Conservation (phyloP, 768 basidiomycete species). For the Tylopilus plumbeoviolaceoides region DNA sequence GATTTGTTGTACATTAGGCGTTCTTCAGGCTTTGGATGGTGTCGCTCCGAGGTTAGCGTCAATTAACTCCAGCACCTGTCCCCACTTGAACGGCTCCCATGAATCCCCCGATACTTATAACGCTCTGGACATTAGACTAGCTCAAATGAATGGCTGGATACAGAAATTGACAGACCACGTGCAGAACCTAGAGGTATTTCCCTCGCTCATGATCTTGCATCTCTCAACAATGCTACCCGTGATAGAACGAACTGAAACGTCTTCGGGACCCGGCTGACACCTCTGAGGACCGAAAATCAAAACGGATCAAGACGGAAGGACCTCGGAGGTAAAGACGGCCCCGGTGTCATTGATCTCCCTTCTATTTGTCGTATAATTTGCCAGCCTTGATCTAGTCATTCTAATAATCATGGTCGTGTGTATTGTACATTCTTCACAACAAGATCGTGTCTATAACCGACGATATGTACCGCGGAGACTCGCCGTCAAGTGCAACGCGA, state of each 20-base stretch:
- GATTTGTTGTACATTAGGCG: conserved; percentile 1
- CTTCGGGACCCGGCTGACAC: conserved; percentile 6
- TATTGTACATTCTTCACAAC: no score
- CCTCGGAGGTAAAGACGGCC: background rate
- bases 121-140: background rate
- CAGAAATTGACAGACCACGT: background rate
- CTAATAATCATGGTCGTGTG: background rate
- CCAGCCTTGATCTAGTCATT: background rate
- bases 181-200: conserved; percentile 9
- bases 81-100: background rate
- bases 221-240: background rate
- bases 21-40: conserved; percentile 16
- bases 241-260: conserved; percentile 1
- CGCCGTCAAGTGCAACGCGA: no score
- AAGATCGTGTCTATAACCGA: no score
- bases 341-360: conserved; percentile 11
- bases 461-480: no score
- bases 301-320: conserved; percentile 15
- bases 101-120: background rate
- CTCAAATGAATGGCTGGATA: background rate
- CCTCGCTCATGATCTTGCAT: background rate
- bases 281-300: conserved; percentile 8
- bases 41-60: conserved; percentile 12
- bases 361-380: background rate
- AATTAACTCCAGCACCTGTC: background rate